Conservation (phyloP, 176 grass and related monocot species). For the sorghum (Sorghum bicolor) region Sorghum_bicolor_NCBIv3 NC_012870.2:5751501-5752000, state of each 20-base stretch:
- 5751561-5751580: constrained; percentile 72
- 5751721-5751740: constrained; percentile 33
- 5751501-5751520: background rate
- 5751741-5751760: background rate
- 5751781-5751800: background rate
- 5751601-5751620: background rate
- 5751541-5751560: constrained; percentile 79
- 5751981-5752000: constrained; percentile 36
- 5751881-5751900: constrained; percentile 59
- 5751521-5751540: constrained; percentile 76
- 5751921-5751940: constrained; percentile 36
- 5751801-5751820: background rate
- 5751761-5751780: background rate
- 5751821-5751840: constrained; percentile 41
- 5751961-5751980: constrained; percentile 35
- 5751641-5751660: background rate
- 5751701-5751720: constrained; percentile 60
- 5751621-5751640: too few species aligned
- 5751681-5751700: constrained; percentile 94
- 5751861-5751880: constrained; percentile 63
- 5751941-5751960: constrained; percentile 45
- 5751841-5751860: constrained; percentile 64
- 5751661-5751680: constrained; percentile 25
- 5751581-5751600: constrained; percentile 59
- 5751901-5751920: constrained; percentile 38